Evolutionary conservation across 345 rosid species (phyloP), one percentile per base, ranked within the genome.

Genomic region (Bretschneidera sinensis): DNA sequence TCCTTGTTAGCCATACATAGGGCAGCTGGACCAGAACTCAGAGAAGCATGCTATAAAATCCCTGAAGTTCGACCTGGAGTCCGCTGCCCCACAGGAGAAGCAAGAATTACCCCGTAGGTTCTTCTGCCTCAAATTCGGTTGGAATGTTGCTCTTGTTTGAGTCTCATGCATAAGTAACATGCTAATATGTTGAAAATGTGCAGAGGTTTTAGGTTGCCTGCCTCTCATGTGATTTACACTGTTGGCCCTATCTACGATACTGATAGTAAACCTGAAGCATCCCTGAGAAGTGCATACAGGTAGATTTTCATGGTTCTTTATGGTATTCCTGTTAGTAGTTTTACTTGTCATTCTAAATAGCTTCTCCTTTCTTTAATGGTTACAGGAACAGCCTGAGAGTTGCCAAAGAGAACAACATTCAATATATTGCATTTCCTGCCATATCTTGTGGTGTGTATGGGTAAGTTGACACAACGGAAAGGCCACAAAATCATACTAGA

Each of bases 11-110:
- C 95, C 54, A 79, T 92, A 59, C 96, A 83, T 68, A 71, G 79
- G 51, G 95, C 92, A 74, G 92, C 97, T 23, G 97, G 95, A 39
- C 88, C 95, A 54, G 74, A 77, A 56, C 91, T 92, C 0, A 33
- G 59, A 55, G 83, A 83, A 61, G 92, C 92, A 35, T 87, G 96
- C 75, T 71, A 64, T 67, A 73, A 78, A 57, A 83, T 82, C 58
- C 92, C 91, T 17, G 83, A 85, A 75, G 88, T 81, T 51, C 73
- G 24, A 51, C 83, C 85, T 20, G 92, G 82, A 24, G 68, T 89
- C 1, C 92, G 95, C 51, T 89, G 98, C 70, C 97, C 89, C 0
- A 71, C 78, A 0, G 97, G 97, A 54, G 89, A 92, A 82, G 96
- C 97, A 54, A 87, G 97, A 71, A 85, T 92, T 59, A 87, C 97